Evolutionary conservation across 2,329 filamentous ascomycete genomes (phyloP).

Genomic region (Ascochyta viciae-villosae): DNA sequence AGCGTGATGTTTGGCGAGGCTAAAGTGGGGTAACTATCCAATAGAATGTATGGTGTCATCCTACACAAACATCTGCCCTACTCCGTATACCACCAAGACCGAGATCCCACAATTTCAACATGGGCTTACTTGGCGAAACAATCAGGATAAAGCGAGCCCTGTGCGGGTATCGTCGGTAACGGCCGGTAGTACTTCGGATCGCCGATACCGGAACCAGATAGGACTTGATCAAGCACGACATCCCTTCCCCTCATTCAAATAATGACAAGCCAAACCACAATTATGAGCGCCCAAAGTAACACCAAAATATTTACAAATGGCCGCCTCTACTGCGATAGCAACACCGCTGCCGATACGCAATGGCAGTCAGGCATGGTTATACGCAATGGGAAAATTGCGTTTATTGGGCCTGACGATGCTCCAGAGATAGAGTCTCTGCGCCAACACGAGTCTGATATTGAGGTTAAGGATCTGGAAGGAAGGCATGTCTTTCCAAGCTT

Average conservation of each 20-base stretch:
- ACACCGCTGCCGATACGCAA: slow-evolving; percentile 7
- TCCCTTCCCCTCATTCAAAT: slow-evolving; percentile 3
- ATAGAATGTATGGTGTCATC: background rate
- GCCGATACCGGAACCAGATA: slow-evolving; percentile 21
- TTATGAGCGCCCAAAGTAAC: slow-evolving; percentile 9
- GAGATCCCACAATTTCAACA: background rate
- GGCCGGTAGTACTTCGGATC: slow-evolving; percentile 24
- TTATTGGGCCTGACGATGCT: slow-evolving; percentile 46
- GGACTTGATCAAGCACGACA: slow-evolving; percentile 15
- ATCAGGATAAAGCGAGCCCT: slow-evolving; percentile 4
- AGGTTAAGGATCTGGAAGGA: slow-evolving; percentile 45
- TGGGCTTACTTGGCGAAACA: background rate
- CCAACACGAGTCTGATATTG: slow-evolving; percentile 20
- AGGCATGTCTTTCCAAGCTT: slow-evolving; percentile 61
- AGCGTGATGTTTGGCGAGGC: slow-evolving; percentile 1
- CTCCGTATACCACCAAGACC: background rate
- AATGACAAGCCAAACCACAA: background rate
- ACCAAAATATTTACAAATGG: slow-evolving; percentile 38
- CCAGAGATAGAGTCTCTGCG: slow-evolving; percentile 37
- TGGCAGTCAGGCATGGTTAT: slow-evolving; percentile 49
- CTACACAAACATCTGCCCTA: background rate
- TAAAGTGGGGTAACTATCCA: slow-evolving; percentile 1
- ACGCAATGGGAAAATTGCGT: slow-evolving; percentile 50
- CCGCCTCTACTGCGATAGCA: slow-evolving; percentile 29
- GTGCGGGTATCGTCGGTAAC: slow-evolving; percentile 3